Evolutionary conservation across 1,139 yeast species (phyloP).

Genomic region (Yamadazyma kanchanaburiensis): DNA sequence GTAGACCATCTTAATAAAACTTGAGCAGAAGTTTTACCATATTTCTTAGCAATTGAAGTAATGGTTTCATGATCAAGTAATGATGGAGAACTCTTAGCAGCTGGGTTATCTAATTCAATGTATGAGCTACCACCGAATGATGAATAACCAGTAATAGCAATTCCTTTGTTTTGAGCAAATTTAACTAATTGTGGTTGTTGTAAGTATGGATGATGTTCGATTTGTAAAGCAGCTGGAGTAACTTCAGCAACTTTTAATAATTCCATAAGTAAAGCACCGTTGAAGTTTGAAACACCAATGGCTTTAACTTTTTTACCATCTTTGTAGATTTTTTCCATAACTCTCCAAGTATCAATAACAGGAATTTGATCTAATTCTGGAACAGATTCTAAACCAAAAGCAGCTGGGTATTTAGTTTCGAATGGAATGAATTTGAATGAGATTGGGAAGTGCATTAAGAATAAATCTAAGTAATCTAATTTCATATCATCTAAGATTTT

Average conservation of each 20-base stretch:
- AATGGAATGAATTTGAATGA: slow-evolving; percentile 70
- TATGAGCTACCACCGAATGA: slow-evolving; percentile 79
- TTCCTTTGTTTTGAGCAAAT: slow-evolving; percentile 56
- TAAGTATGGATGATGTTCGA: slow-evolving; percentile 91
- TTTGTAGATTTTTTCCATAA: slow-evolving; percentile 60
- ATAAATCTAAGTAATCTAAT: slow-evolving; percentile 69
- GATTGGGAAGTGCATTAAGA: slow-evolving; percentile 79
- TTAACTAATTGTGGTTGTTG: slow-evolving; percentile 69
- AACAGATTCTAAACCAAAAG: slow-evolving; percentile 58
- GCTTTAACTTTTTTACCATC: slow-evolving; percentile 55
- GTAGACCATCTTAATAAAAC: slow-evolving; percentile 80
- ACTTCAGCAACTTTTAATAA: slow-evolving; percentile 68
- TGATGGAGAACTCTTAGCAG: slow-evolving; percentile 49
- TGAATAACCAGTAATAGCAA: slow-evolving; percentile 80
- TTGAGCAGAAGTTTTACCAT: slow-evolving; percentile 56
- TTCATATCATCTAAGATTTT: slow-evolving; percentile 62
- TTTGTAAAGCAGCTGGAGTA: slow-evolving; percentile 78
- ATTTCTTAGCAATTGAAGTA: slow-evolving; percentile 49
- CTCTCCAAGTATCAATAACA: slow-evolving; percentile 74
- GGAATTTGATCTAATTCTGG: slow-evolving; percentile 69
- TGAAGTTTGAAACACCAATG: slow-evolving; percentile 77
- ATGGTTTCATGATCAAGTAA: slow-evolving; percentile 56
- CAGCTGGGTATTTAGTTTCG: slow-evolving; percentile 75
- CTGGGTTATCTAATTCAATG: slow-evolving; percentile 53
- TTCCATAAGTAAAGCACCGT: slow-evolving; percentile 68